A percentile compares a stretch with the other conserved stretches of the same genome.
These are phyloP conservation scores for Malassezia restricta DNA, from an alignment of 1,284 basidiomycete genomes.

Conservation along the genomic window DNA sequence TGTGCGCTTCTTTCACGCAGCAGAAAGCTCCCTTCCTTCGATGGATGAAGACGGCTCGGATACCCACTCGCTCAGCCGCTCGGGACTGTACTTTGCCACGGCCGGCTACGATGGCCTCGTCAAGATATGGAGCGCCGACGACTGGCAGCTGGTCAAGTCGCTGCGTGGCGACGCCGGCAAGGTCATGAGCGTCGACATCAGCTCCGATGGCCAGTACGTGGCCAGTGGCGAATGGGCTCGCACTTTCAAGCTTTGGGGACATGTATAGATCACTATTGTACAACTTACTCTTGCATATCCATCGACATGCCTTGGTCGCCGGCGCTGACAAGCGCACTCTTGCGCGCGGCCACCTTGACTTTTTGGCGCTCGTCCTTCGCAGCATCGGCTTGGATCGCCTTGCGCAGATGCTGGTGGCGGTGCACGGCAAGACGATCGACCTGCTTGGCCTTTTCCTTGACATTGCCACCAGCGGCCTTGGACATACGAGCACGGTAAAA, in stretches of 20 bases:
- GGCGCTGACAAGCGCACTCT: slow-evolving; percentile 27
- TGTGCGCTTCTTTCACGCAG: slow-evolving; percentile 65
- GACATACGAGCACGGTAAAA: slow-evolving; percentile 55
- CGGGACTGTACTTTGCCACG: slow-evolving; percentile 79
- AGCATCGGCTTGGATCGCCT: slow-evolving; percentile 21
- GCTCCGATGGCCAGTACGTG: slow-evolving; percentile 23
- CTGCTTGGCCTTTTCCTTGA: slow-evolving; percentile 32
- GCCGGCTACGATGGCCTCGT: slow-evolving; percentile 90
- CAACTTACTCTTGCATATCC: slow-evolving; percentile 24
- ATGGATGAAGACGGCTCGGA: slow-evolving; percentile 45
- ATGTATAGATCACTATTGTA: slow-evolving; percentile 17
- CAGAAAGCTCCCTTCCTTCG: slow-evolving; percentile 17
- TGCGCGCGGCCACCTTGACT: slow-evolving; percentile 27
- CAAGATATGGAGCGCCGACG: slow-evolving; percentile 93
- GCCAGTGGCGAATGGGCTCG: slow-evolving; percentile 33
- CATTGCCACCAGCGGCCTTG: slow-evolving; percentile 29
- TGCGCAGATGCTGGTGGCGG: slow-evolving; percentile 34
- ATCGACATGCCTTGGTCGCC: slow-evolving; percentile 25
- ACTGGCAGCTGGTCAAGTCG: slow-evolving; percentile 82
- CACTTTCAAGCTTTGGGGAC: slow-evolving; percentile 33
- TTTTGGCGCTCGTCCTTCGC: slow-evolving; percentile 22
- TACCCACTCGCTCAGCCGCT: slow-evolving; percentile 14
- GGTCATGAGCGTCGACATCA: slow-evolving; percentile 90
- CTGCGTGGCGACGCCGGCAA: slow-evolving; percentile 88
- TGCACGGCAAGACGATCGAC: slow-evolving; percentile 37